These are phyloP conservation scores for Lentinula sp. DNA, from an alignment of 768 basidiomycete species.

Conservation along the genomic window DNA sequence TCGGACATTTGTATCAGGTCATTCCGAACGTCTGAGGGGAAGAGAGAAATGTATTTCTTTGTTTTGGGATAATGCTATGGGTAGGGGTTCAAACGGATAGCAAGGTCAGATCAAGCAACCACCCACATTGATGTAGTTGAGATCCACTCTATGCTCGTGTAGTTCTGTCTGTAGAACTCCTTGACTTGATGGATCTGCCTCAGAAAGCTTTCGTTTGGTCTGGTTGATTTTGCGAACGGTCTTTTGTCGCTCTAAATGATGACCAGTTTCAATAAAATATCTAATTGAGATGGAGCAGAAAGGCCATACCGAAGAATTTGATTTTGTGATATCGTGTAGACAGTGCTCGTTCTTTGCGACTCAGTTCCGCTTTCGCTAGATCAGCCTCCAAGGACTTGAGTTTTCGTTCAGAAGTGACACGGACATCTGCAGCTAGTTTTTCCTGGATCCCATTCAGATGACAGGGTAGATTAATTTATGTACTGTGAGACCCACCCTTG, in stretches of 20 bases:
- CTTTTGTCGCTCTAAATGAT: slow-evolving; percentile 73
- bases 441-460: slow-evolving; percentile 38
- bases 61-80: slow-evolving; percentile 75
- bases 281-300: background rate
- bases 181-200: slow-evolving; percentile 27
- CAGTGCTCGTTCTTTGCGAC: slow-evolving; percentile 64
- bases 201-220: slow-evolving; percentile 47
- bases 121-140: slow-evolving; percentile 83
- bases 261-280: background rate
- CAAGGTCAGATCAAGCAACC: background rate
- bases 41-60: slow-evolving; percentile 87
- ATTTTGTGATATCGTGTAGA: slow-evolving; percentile 82
- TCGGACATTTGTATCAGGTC: slow-evolving; percentile 20
- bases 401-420: slow-evolving; percentile 76
- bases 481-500: slow-evolving; percentile 46
- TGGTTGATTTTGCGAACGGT: slow-evolving; percentile 72
- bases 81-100: background rate
- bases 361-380: slow-evolving; percentile 54
- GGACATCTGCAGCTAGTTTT: slow-evolving; percentile 76
- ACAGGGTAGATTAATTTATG: background rate
- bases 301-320: slow-evolving; percentile 85
- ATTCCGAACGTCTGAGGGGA: slow-evolving; percentile 61
- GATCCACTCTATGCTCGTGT: slow-evolving; percentile 67
- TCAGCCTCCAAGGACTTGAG: slow-evolving; percentile 72
- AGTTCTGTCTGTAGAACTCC: slow-evolving; percentile 42